Base-by-base conservation (phyloP, 2,329 filamentous ascomycete species). In the Diaporthe sp. region DNA sequence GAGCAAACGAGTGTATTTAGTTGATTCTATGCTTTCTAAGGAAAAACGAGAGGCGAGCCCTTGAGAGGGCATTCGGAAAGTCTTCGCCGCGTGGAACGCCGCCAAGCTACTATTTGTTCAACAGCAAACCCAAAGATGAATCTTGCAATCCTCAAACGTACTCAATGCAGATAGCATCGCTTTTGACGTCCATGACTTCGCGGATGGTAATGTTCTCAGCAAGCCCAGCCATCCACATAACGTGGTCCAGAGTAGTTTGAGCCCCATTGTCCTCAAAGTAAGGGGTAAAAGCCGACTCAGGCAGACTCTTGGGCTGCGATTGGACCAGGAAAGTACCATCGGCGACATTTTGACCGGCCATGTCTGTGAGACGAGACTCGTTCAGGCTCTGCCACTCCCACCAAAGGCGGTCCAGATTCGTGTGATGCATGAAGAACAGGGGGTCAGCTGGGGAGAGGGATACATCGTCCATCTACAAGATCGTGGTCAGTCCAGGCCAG, bases 391-490 rank as follows among this genome's bases (percentile, higher is more conserved):
- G 80, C 80, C 81, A 81, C 17, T 78, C 70, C 78, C 79, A 81
- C 78, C 79, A 82, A 3, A 77, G 32, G n/a, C 73, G 78, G 65
- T 82, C 81, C 3, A 82, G 65, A 66, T 77, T 81, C 13, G 77
- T 76, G 69, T 82, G 81, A 59, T 81, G 81, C 7, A 81, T 35
- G 68, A 79, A 82, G 74, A 82, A 58, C 30, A 58, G 30, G 0
- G 81, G 81, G 66, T 81, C 80, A 87, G 88, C 25, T 1, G 79
- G 77, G 63, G 58, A 63, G 9, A 63, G 58, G 7, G 58, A 30
- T 0, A 63, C 39, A 15, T 42, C 39, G 25, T 63, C 25, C 58
- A 63, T 63, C 58, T 63, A n/a, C 17, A 30, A 58, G 30, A n/a
- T 58, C 30, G n/a, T 3, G 19, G 55, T 58, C 32, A 58, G 32